Base-by-base conservation (phyloP, 371 early-diverging fungal genomes). In the Mucor indicus region DNA sequence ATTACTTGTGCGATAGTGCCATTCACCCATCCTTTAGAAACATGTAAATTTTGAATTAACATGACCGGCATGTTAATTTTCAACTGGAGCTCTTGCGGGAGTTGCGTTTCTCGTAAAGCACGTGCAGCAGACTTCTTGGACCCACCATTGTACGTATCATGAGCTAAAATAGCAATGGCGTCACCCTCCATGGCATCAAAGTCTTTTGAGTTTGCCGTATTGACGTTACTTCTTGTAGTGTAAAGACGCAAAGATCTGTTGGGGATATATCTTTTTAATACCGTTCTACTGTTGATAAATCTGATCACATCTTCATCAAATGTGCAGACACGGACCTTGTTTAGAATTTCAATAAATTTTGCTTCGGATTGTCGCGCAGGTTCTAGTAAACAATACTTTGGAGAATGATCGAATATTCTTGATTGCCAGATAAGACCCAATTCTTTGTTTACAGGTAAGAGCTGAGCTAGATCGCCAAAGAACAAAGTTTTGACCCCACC, bases 361-460 rank as follows among this genome's bases (percentile, higher is more conserved):
- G n/a, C n/a, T n/a, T n/a, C n/a, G n/a, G n/a, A n/a, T n/a, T n/a
- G n/a, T n/a, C n/a, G n/a, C n/a, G n/a, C n/a, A n/a, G n/a, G n/a
- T n/a, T n/a, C n/a, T n/a, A n/a, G n/a, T n/a, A n/a, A 45, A 20
- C 10, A 52, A 53, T 3, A 60, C 51, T 19, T 53, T 47, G 16
- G 20, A 48, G 40, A 63, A 41, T 11, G 52, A 11, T 36, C 37
- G 25, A 23, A 45, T 2, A 36, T 45, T 15, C 20, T 3, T 12
- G 40, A 39, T 13, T 38, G 17, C 31, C 30, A 39, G 8, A 38
- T 35, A 8, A 19, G 13, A n/a, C 30, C 40, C 3, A 12, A 10
- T n/a, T 27, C 20, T 16, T 7, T 13, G 4, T 38, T 19, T 25
- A 39, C 40, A 5, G 48, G 32, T 15, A 19, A 24, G 0, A 36